A percentile compares a stretch with the other conserved stretches of the same genome.
Conservation (phyloP, 2,329 filamentous ascomycete genomes). For the Karstenula rhodostoma region DNA sequence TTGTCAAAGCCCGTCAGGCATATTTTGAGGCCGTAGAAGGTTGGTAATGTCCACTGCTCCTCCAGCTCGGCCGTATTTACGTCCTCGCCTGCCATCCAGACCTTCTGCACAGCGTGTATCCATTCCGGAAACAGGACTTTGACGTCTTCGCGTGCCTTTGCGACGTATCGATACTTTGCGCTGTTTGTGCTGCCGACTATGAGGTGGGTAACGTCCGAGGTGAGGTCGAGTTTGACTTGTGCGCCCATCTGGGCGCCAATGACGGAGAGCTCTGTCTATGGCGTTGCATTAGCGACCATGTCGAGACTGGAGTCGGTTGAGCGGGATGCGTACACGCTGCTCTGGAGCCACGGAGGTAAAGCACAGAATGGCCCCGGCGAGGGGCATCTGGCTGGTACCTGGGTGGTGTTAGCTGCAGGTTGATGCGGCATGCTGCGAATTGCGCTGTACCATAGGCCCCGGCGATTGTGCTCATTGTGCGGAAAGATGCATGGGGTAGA, state of each 20-base stretch:
- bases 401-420: conserved; percentile 20
- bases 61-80: conserved; percentile 78
- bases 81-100: conserved; percentile 82
- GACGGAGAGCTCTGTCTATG: conserved; percentile 64
- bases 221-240: conserved; percentile 86
- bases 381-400: conserved; percentile 48
- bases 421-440: not conserved
- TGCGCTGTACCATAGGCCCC: conserved; percentile 38
- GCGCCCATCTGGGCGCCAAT: conserved; percentile 85
- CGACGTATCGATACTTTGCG: conserved; percentile 94
- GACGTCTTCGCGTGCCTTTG: conserved; percentile 85
- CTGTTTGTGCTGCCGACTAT: conserved; percentile 90
- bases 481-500: conserved; percentile 25
- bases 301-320: not conserved
- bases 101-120: conserved; percentile 79
- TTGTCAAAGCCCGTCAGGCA: conserved; percentile 77
- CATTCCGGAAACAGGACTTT: conserved; percentile 82
- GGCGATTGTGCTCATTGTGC: conserved; percentile 34
- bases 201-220: conserved; percentile 94
- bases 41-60: conserved; percentile 67
- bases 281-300: conserved; percentile 14
- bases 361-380: conserved; percentile 76
- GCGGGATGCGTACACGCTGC: conserved; percentile 66
- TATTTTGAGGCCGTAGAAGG: conserved; percentile 69
- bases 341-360: conserved; percentile 86